Evolutionary conservation across 208 protist genomes (phyloP).

Genomic region (Acanthamoeba lenticulata): DNA sequence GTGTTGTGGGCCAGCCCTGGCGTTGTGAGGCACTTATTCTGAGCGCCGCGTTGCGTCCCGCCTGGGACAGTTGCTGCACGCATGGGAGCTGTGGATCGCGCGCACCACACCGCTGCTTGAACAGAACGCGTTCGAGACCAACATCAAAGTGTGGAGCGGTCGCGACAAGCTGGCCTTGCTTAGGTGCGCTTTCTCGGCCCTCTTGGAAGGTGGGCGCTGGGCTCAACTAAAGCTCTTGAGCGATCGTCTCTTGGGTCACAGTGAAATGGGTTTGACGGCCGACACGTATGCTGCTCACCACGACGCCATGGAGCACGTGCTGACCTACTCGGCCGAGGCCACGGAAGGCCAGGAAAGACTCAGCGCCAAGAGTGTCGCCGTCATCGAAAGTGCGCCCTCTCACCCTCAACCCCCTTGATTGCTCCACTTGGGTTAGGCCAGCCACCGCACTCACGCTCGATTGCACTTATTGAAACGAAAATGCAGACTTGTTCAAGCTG

Average conservation of each 20-base stretch:
- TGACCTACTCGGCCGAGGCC: neutral
- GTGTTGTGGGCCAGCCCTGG: no score
- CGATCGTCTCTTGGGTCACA: neutral
- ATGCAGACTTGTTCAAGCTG: slow-evolving; percentile 40
- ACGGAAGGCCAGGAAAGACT: slow-evolving; percentile 13
- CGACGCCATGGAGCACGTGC: neutral
- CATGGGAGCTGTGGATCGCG: slow-evolving; percentile 15
- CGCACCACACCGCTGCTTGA: neutral
- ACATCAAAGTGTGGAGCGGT: slow-evolving; percentile 13
- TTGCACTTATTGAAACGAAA: neutral
- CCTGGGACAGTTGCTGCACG: slow-evolving; percentile 17
- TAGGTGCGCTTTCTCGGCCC: neutral
- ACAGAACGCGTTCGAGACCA: slow-evolving; percentile 28
- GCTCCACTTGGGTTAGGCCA: no score
- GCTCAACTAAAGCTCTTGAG: neutral
- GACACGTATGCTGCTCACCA: slow-evolving; percentile 15
- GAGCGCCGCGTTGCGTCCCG: no score
- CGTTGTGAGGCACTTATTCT: no score
- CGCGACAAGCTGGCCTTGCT: slow-evolving; percentile 10
- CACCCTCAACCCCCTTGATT: no score
- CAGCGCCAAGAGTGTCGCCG: neutral
- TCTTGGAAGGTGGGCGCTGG: neutral
- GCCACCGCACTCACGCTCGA: no score
- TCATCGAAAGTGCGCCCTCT: neutral
- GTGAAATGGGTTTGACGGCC: slow-evolving; percentile 25